Conservation (phyloP, 352 stramenopile genomes). For the Phytopythium aichiense region DNA sequence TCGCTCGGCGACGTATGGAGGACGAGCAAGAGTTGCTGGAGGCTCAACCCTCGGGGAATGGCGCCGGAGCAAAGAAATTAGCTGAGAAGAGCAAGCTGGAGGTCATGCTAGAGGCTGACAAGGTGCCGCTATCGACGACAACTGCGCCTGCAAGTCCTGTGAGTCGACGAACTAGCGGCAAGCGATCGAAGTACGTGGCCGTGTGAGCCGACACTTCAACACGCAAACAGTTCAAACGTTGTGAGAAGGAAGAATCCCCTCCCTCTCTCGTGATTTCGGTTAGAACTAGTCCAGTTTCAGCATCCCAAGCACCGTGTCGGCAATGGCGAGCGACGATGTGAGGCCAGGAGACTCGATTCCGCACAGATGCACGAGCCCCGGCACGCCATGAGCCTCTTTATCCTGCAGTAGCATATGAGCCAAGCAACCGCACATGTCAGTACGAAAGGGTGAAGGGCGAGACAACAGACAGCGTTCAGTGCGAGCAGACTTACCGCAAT, state of each 20-base stretch:
- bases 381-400: slow-evolving; percentile 64
- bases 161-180: neutral
- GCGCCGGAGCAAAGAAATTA: slow-evolving; percentile 6
- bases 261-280: neutral
- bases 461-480: neutral
- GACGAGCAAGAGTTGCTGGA: slow-evolving; percentile 23
- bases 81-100: neutral
- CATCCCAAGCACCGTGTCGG: slow-evolving; percentile 62
- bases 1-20: slow-evolving; percentile 16
- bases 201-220: neutral
- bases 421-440: neutral
- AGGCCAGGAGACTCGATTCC: slow-evolving; percentile 97
- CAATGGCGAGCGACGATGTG: slow-evolving; percentile 86
- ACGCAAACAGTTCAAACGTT: neutral
- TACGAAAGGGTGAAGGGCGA: neutral
- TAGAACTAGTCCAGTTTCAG: slow-evolving; percentile 20
- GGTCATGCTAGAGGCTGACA: neutral
- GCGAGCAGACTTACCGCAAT: slow-evolving; percentile 54
- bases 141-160: neutral
- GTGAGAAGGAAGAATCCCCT: too few species aligned
- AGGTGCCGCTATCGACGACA: neutral
- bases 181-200: slow-evolving; percentile 1
- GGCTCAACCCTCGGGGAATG: slow-evolving; percentile 11
- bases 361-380: slow-evolving; percentile 89
- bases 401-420: slow-evolving; percentile 21